Evolutionary conservation across 202 grass and related monocot genomes (phyloP), one percentile per base, ranked within the genome.

Genomic region (Saccharum hybrid): DNA sequence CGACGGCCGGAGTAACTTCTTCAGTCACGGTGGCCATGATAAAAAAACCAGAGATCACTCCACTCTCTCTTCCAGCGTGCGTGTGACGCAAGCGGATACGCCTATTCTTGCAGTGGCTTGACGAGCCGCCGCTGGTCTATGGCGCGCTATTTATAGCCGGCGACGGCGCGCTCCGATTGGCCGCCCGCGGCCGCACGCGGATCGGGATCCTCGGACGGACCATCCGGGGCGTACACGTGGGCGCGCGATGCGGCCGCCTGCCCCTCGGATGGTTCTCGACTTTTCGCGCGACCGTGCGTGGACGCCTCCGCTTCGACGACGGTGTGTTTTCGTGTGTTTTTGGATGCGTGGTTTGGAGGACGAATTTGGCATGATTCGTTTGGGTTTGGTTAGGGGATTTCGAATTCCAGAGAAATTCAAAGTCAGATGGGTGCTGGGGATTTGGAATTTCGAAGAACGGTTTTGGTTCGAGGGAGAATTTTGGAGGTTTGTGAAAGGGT

Each of bases 21-120:
- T 85, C 89, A 15, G 26, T 71, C 49, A 12, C 80, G 1, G 77
- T 90, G 76, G 90, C 84, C 93, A 95, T 95, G 86, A 16, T 8
- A 16, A 14, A 1, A n/a, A 33, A 26, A 33, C 3, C 70, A 1
- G 1, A 15, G 79, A 71, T 61, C 66, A 71, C 66, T 19, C 65
- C 42, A 51, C 21, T n/a, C 49, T 41, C 23, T 7, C 7, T 34
- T 10, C 45, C 54, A 19, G 36, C 13, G 43, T 3, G 28, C n/a
- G 31, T 45, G 15, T 63, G n/a, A 37, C 13, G 16, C 6, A 8
- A 69, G 61, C 45, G 31, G 41, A 43, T n/a, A 10, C 19, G 4
- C 56, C 49, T 18, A 16, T 33, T n/a, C 30, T 41, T 5, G 6
- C 5, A 18, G 61, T 31, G 59, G 39, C 79, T 30, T 60, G 57